Base-by-base conservation (phyloP, 176 grass and related monocot genomes). In the Phoenix roebelenii region DNA sequence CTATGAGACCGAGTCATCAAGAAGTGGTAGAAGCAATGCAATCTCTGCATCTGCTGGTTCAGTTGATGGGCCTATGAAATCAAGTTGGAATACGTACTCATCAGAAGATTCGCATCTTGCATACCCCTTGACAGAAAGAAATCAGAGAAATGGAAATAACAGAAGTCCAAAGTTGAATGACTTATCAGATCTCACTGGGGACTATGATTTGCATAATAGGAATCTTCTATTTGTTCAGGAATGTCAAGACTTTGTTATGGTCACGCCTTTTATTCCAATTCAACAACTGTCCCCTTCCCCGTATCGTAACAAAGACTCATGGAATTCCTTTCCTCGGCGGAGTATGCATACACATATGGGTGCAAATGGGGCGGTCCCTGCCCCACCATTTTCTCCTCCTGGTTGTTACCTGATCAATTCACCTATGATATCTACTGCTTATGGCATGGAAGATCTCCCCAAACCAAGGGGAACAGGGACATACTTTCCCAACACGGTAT, bases 381-480 rank as follows among this genome's bases (percentile, higher is more conserved):
- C 59, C 44, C 68, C 65, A 67, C 58, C 68, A 78, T 86, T 69
- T 72, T 24, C 72, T 49, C 55, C 79, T 49, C 55, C 79, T 61
- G 65, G 72, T 51, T 97, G 77, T 88, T 77, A 73, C 61, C 53
- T 80, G 52, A 3, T 79, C 6, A 74, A 75, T 18, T 77, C 29
- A 16, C 80, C 76, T 65, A 23, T 82, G 63, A 51, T 82, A 39
- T 49, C 55, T 15, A 51, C 53, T 49, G 29, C 54, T 72, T 85
- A 80, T 75, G 74, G 76, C 39, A 55, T 62, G 22, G 84, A 87
- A 63, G 87, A 91, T 68, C 52, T 56, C 64, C 65, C 55, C 17
- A 86, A 82, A 53, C 67, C 68, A 64, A 77, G 62, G 58, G 92
- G 92, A 73, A 97, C 87, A 69, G 87, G 87, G 60, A 97, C 92